These are phyloP conservation scores for Aspergillus olivimuriae DNA, from an alignment of 495 filamentous ascomycete genomes.

Conservation along the genomic window DNA sequence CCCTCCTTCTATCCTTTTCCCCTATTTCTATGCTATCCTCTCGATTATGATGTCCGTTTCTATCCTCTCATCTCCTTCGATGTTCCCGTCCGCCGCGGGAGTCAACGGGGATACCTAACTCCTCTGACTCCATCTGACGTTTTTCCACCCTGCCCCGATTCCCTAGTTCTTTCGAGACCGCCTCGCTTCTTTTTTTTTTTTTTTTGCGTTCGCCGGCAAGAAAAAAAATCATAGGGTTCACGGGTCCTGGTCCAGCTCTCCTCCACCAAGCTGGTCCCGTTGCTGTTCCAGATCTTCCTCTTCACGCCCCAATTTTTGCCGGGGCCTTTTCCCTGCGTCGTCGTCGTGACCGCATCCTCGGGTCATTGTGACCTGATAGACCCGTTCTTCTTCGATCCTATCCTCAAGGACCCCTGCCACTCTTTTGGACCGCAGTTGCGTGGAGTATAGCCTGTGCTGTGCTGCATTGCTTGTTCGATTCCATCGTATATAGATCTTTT, in stretches of 20 bases:
- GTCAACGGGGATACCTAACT: constrained; percentile 39
- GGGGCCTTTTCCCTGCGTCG: not conserved
- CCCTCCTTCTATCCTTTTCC: constrained; percentile 23
- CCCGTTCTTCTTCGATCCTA: constrained; percentile 1
- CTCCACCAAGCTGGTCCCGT: constrained; percentile 12
- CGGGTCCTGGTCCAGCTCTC: constrained; percentile 13
- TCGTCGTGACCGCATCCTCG: not conserved
- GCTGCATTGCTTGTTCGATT: not conserved
- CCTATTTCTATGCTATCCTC: constrained; percentile 22
- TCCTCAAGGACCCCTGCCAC: constrained; percentile 5
- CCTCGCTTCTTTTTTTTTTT: constrained; percentile 5
- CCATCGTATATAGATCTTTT: not conserved
- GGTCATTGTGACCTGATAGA: not conserved
- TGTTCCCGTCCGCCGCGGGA: constrained; percentile 36
- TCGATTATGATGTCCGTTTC: constrained; percentile 34
- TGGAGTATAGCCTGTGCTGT: constrained; percentile 3
- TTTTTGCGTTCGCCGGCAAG: constrained; percentile 13
- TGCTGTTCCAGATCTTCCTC: not conserved
- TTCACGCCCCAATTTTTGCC: not conserved
- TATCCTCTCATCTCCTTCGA: constrained; percentile 22
- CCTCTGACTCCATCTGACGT: constrained; percentile 14
- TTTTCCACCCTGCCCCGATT: constrained; percentile 1
- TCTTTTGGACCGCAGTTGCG: constrained; percentile 12
- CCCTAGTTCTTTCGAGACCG: constrained; percentile 3
- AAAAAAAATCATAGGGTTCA: constrained; percentile 21